Percentiles rank a stretch among this genome's conserved stretches.
phyloP scores from a whole-genome alignment of 2,329 filamentous ascomycete species.

The Knufia fluminis region DNA sequence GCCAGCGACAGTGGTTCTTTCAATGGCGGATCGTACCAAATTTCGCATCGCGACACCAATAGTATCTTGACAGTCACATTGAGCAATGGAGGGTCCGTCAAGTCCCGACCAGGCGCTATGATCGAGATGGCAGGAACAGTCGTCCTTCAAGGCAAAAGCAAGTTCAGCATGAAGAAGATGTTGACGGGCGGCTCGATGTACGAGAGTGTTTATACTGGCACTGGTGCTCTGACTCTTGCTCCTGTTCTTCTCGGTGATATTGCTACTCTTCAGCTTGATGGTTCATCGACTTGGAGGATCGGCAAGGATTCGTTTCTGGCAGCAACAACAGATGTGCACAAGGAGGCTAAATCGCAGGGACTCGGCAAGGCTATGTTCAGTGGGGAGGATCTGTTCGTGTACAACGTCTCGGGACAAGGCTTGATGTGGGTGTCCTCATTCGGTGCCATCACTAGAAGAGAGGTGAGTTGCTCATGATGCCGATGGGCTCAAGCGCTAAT shows the following conservation, averaged over 20 bases:
- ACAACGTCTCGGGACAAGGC: constrained; percentile 14
- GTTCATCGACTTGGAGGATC: constrained; percentile 12
- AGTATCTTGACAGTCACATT: constrained; percentile 13
- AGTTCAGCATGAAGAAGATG: constrained; percentile 19
- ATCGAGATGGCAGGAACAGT: constrained; percentile 17
- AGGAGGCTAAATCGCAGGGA: constrained; percentile 15
- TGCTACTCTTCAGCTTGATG: constrained; percentile 12
- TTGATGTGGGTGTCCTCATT: constrained; percentile 15
- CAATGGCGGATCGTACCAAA: constrained; percentile 11
- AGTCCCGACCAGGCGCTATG: constrained; percentile 15
- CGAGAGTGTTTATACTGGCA: constrained; percentile 13
- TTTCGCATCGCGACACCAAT: constrained; percentile 17
- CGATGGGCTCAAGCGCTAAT: neutral
- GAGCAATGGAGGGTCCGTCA: constrained; percentile 11
- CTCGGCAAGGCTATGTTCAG: constrained; percentile 19
- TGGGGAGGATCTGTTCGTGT: constrained; percentile 18
- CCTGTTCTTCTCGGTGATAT: constrained; percentile 16
- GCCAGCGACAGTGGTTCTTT: constrained; percentile 9
- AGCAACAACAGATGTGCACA: constrained; percentile 12
- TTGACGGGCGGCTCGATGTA: constrained; percentile 15
- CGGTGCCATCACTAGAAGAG: constrained; percentile 13
- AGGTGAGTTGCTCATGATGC: constrained; percentile 13
- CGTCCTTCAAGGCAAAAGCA: constrained; percentile 12
- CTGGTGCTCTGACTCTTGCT: constrained; percentile 13
- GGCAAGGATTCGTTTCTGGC: constrained; percentile 17